Base-by-base conservation (phyloP, 1,284 basidiomycete genomes). In the Tilletia horrida region DNA sequence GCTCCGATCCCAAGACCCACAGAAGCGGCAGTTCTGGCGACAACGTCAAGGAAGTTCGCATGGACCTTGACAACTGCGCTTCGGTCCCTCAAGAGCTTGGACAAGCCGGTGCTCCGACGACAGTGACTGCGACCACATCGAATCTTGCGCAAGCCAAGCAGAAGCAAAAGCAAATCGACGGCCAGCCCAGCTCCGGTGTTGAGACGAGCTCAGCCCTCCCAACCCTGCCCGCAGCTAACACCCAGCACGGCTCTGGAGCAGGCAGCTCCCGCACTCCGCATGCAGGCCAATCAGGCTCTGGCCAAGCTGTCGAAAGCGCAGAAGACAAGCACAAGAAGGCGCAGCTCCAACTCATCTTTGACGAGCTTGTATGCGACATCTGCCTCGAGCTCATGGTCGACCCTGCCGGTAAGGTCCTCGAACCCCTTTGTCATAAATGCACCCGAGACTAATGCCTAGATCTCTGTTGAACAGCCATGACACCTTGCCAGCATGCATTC, bases 381-480 rank as follows among this genome's bases (percentile, higher is more conserved):
- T 59, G 55, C n/a, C 55, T 59, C 27, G 55, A 59, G 55, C 55
- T 59, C 31, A 31, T 59, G 27, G 55, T 59, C 55, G 31, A 59
- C 13, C 55, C 55, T 35, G 55, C 55, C 35, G 55, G 55, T 59
- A 27, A 59, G 55, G 29, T 18, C 29, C 27, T 14, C 14, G 1
- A 16, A 9, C 6, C 3, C 2, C 55, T n/a, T 40, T 3, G 13
- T 55, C 13, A 21, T 8, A 18, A 31, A 13, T 18, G 55, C 29
- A 29, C 27, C 35, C 45, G 4, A 23, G 16, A 14, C 13, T 13
- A 7, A 21, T 21, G 3, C 23, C 21, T 48, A 4, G 4, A 23
- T 21, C 21, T 52, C 50, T 27, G 1, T 13, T 9, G n/a, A n/a
- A 25, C 55, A 59, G 55, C 55, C 35, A 13, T 59, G 14, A 59